Conservation (phyloP, 495 filamentous ascomycete genomes). For the Jackrogersella multiformis region DNA sequence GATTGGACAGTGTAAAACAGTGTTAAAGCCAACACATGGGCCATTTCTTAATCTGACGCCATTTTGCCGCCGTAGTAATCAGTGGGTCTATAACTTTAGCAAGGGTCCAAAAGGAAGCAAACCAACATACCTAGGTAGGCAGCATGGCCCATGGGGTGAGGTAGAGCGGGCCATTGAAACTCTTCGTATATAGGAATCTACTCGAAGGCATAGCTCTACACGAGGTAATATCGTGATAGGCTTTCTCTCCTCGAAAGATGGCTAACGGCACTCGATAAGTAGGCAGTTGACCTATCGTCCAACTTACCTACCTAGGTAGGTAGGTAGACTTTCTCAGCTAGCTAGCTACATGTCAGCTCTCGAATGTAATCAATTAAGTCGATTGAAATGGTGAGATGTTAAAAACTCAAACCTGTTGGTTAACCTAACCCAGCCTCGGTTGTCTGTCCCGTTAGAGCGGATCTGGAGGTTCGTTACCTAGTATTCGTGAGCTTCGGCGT, state of each 20-base stretch:
- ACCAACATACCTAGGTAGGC: no score
- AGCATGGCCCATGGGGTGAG: background rate
- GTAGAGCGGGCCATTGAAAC: background rate
- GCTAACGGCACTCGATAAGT: background rate
- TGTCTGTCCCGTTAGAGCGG: background rate
- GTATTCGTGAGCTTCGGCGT: conserved; percentile 5
- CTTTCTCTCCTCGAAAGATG: background rate
- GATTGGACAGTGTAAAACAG: no score
- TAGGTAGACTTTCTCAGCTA: no score
- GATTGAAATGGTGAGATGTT: no score
- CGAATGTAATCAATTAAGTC: background rate
- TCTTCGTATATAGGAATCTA: background rate
- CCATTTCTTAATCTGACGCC: no score
- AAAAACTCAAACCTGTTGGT: background rate
- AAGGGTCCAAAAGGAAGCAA: no score
- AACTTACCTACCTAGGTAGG: background rate
- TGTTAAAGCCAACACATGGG: no score
- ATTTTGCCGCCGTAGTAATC: no score
- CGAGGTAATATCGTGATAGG: no score
- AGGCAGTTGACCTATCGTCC: background rate
- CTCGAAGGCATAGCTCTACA: background rate
- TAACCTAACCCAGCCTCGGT: background rate
- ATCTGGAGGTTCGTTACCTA: conserved; percentile 28
- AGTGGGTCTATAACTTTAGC: no score
- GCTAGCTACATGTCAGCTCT: background rate